phyloP scores from a whole-genome alignment of 345 rosid species.

The Mangifera indica region DNA sequence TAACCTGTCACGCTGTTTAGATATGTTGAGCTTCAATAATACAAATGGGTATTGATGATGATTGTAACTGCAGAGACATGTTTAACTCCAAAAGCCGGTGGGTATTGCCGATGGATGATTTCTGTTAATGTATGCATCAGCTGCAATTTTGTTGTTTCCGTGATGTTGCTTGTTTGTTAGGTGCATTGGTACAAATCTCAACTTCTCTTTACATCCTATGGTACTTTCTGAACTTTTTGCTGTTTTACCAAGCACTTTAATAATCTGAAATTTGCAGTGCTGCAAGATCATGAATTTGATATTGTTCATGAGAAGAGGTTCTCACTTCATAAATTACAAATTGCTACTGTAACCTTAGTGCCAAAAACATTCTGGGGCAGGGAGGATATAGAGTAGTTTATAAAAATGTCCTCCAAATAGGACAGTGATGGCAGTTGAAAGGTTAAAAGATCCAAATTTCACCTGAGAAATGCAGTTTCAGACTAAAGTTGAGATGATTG shows the following conservation, averaged over 20 bases:
- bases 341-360: constrained; percentile 72
- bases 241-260: constrained; percentile 2
- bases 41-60: not conserved
- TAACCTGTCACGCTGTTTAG: constrained; percentile 3
- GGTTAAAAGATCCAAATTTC: constrained; percentile 84
- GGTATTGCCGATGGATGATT: constrained; percentile 55
- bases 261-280: constrained; percentile 46
- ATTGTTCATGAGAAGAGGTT: constrained; percentile 86
- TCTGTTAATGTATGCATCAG: constrained; percentile 64
- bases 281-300: constrained; percentile 86
- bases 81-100: constrained; percentile 33
- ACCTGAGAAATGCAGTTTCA: constrained; percentile 95
- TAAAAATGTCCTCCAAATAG: constrained; percentile 78
- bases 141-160: constrained; percentile 60
- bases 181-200: constrained; percentile 79
- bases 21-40: not conserved
- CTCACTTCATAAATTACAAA: constrained; percentile 73
- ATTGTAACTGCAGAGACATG: constrained; percentile 41
- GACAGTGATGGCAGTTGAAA: constrained; percentile 75
- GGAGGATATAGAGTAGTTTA: constrained; percentile 97
- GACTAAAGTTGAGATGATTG: constrained; percentile 94
- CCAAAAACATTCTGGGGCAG: constrained; percentile 78
- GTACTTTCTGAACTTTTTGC: constrained; percentile 31
- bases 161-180: constrained; percentile 69
- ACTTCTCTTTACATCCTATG: constrained; percentile 52